These are phyloP conservation scores for Rhododendron molle DNA, from an alignment of 148 eudicot species.

Conservation along the genomic window DNA sequence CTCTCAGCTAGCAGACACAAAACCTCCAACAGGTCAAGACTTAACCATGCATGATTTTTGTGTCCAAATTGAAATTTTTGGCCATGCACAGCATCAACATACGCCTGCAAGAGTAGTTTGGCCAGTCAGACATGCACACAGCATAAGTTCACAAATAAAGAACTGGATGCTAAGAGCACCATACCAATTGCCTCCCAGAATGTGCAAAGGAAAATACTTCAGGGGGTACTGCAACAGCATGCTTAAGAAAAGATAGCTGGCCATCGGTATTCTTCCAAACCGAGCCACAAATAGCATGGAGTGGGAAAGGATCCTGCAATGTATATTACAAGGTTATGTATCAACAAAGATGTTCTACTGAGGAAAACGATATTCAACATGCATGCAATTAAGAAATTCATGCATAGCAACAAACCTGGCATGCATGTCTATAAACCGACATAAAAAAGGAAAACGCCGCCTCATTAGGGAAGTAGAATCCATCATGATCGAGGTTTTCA, in stretches of 20 bases:
- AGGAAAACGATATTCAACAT: neutral
- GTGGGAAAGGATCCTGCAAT: conserved; percentile 85
- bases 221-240: conserved; percentile 75
- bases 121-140: conserved; percentile 8
- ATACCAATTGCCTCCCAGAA: conserved; percentile 73
- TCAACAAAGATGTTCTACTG: neutral
- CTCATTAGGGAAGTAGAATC: conserved; percentile 72
- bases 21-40: conserved; percentile 82
- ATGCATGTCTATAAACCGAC: conserved; percentile 64
- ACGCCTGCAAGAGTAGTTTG: conserved; percentile 43
- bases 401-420: conserved; percentile 12
- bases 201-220: conserved; percentile 82
- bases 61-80: conserved; percentile 58
- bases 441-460: conserved; percentile 72
- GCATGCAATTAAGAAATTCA: neutral
- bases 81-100: conserved; percentile 56
- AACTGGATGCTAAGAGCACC: conserved; percentile 12
- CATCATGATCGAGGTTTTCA: conserved; percentile 88
- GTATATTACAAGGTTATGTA: neutral
- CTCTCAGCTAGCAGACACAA: conserved; percentile 84
- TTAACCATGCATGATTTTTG: conserved; percentile 77
- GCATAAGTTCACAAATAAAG: neutral
- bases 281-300: conserved; percentile 75
- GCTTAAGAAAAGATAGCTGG: conserved; percentile 80
- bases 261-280: conserved; percentile 92